Evolutionary conservation across 306 rosid genomes (phyloP).

Genomic region (Malus orientalis): DNA sequence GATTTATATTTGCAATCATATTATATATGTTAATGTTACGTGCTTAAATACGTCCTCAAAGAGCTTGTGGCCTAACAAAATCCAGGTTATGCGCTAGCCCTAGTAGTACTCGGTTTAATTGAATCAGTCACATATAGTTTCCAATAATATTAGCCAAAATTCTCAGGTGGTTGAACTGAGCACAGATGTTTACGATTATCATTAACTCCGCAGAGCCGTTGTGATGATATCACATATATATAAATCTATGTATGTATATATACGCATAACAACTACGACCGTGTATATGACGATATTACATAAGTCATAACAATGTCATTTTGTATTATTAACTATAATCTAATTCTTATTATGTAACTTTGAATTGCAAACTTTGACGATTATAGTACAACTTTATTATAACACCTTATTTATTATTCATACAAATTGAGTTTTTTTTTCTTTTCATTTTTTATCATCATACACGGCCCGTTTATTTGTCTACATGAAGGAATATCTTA

Average conservation of each 20-base stretch:
- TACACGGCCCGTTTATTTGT: not conserved
- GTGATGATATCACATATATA: not conserved
- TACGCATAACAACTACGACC: too few species aligned
- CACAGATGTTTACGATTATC: not conserved
- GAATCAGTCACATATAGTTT: not conserved
- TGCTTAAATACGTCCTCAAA: not conserved
- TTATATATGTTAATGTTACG: not conserved
- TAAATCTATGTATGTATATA: too few species aligned
- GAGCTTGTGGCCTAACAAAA: not conserved
- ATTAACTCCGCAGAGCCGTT: not conserved
- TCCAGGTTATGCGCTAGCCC: not conserved
- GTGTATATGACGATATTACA: too few species aligned
- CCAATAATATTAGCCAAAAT: not conserved
- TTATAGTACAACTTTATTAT: too few species aligned
- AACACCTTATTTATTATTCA: not conserved
- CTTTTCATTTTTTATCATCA: not conserved
- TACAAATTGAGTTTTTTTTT: not conserved
- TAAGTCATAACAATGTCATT: too few species aligned
- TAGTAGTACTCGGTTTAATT: not conserved
- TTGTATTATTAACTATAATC: too few species aligned
- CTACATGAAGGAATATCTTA: not conserved
- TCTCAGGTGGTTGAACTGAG: not conserved
- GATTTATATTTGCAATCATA: not conserved
- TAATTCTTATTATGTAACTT: not conserved
- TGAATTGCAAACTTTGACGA: not conserved